Conservation (phyloP, 805 yeast species). For the Zygoascus ofunaensis region DNA sequence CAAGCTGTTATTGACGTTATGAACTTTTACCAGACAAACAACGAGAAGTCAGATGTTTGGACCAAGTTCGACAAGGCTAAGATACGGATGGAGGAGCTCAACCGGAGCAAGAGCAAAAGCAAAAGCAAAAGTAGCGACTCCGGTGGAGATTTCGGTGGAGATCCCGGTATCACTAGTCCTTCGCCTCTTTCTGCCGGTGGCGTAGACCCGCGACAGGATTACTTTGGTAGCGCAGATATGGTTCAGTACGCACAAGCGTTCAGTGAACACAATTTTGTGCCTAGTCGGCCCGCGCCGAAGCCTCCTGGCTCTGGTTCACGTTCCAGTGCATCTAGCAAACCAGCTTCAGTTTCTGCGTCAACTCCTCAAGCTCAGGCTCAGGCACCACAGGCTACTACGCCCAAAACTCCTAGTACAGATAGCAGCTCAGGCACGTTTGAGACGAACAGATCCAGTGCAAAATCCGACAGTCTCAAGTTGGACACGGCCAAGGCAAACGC, state of each 20-base stretch:
- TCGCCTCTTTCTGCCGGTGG: slow-evolving; percentile 3
- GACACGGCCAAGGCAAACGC: neutral
- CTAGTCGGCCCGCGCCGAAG: slow-evolving; percentile 26
- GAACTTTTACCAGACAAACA: slow-evolving; percentile 49
- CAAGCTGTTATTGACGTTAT: slow-evolving; percentile 90
- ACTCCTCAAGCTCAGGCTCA: slow-evolving; percentile 4
- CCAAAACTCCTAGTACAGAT: neutral
- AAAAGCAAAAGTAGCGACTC: neutral
- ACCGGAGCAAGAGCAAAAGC: no score
- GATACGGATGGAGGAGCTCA: slow-evolving; percentile 3
- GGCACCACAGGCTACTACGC: slow-evolving; percentile 6
- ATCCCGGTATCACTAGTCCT: slow-evolving; percentile 2
- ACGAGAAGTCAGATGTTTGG: slow-evolving; percentile 23
- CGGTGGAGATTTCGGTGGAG: neutral
- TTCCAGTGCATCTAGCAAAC: slow-evolving; percentile 3
- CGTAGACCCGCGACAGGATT: slow-evolving; percentile 1
- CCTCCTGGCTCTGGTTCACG: slow-evolving; percentile 15
- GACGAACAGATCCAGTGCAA: slow-evolving; percentile 21
- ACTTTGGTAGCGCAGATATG: neutral
- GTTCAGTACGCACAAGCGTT: slow-evolving; percentile 1
- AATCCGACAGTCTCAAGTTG: neutral
- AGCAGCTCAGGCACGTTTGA: slow-evolving; percentile 22
- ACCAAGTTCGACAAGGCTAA: slow-evolving; percentile 21
- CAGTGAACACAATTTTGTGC: slow-evolving; percentile 14
- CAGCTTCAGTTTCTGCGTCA: slow-evolving; percentile 6